Evolutionary conservation across 2,329 filamentous ascomycete species (phyloP).

Genomic region (Taxawa tesnikishii): DNA sequence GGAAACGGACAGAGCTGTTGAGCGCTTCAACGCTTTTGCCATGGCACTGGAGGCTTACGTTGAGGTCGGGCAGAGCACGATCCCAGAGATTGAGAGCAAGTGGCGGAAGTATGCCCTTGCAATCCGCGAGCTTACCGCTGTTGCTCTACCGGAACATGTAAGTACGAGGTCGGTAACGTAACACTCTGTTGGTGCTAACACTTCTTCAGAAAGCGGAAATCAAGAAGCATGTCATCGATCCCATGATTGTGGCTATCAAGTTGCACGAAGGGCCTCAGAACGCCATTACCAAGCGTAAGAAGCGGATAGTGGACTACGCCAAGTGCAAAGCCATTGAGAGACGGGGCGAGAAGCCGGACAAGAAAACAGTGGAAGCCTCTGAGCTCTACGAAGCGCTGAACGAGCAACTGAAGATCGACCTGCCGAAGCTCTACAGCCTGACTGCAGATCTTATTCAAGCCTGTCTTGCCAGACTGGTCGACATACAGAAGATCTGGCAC

Average conservation of each 20-base stretch:
- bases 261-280: conserved; percentile 73
- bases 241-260: conserved; percentile 65
- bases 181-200: conserved; percentile 9
- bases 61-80: conserved; percentile 52
- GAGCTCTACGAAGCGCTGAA: conserved; percentile 88
- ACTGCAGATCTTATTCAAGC: conserved; percentile 77
- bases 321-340: conserved; percentile 67
- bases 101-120: conserved; percentile 86
- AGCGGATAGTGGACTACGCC: conserved; percentile 82
- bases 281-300: conserved; percentile 88
- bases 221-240: conserved; percentile 71
- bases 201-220: conserved; percentile 46
- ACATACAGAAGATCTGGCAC: conserved; percentile 75
- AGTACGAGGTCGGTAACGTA: conserved; percentile 21
- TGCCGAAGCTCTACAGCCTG: conserved; percentile 69
- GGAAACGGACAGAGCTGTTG: conserved; percentile 68
- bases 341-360: conserved; percentile 73
- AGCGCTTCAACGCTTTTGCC: conserved; percentile 68
- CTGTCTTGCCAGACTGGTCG: conserved; percentile 71
- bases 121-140: conserved; percentile 72
- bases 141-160: conserved; percentile 76
- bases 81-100: conserved; percentile 82
- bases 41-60: conserved; percentile 75
- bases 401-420: conserved; percentile 81
- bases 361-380: conserved; percentile 70